phyloP scores from a whole-genome alignment of 495 filamentous ascomycete genomes.

The Neurospora tetraspora region DNA sequence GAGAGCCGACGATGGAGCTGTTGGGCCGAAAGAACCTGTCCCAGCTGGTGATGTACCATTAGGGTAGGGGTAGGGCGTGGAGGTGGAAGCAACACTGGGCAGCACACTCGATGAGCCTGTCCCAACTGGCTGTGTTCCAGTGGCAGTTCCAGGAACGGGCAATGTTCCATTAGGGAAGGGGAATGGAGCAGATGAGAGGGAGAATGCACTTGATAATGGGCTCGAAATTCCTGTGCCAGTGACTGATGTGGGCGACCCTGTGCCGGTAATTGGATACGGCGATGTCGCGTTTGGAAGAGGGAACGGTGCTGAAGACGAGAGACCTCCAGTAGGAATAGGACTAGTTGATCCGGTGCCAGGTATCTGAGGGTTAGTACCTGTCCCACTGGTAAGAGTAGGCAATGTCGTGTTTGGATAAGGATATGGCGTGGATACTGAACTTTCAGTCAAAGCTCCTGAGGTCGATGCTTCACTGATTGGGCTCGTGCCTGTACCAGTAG shows the following conservation, averaged over 20 bases:
- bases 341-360: slow-evolving; percentile 1
- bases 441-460: neutral
- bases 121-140: neutral
- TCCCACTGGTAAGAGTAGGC: neutral
- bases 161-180: slow-evolving; percentile 1
- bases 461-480: neutral
- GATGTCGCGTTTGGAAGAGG: slow-evolving; percentile 20
- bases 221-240: neutral
- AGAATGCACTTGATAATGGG: neutral
- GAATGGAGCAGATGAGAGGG: neutral
- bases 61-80: neutral
- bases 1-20: neutral
- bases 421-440: slow-evolving; percentile 3
- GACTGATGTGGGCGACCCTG: neutral
- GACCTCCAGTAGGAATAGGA: slow-evolving; percentile 4
- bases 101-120: neutral
- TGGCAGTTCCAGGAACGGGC: neutral
- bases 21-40: neutral
- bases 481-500: slow-evolving; percentile 7
- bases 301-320: slow-evolving; percentile 13
- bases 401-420: slow-evolving; percentile 10
- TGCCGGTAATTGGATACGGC: neutral
- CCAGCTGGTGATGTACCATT: neutral
- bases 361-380: neutral
- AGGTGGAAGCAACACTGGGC: neutral